Percentiles rank a stretch among this genome's conserved stretches.
Evolutionary conservation across 1,284 basidiomycete genomes (phyloP).

Genomic region (Ceratobasidium sp.): DNA sequence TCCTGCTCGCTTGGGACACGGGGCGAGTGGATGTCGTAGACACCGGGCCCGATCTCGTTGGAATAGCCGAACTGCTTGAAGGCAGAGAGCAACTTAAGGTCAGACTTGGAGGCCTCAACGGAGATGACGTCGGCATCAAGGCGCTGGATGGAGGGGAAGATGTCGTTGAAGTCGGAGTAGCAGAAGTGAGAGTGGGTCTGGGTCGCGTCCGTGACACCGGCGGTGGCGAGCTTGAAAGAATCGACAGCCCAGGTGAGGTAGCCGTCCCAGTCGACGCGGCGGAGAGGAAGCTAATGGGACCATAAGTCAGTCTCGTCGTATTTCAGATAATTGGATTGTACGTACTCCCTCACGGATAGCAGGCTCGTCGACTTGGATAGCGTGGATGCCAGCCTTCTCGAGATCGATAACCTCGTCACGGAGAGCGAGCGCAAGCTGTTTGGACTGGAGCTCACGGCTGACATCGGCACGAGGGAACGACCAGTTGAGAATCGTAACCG

Average conservation of each 20-base stretch:
- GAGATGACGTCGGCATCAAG: conserved; percentile 99
- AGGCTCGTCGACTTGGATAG: conserved; percentile 99
- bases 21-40: conserved; percentile 99
- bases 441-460: conserved; percentile 95
- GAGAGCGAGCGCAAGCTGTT: conserved; percentile 97
- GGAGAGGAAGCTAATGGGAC: conserved; percentile 89
- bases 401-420: conserved; percentile 99
- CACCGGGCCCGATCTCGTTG: conserved; percentile 98
- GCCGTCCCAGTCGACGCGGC: conserved; percentile 91
- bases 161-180: conserved; percentile 96
- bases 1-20: conserved; percentile 95
- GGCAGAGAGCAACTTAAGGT: conserved; percentile 95
- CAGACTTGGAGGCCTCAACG: conserved; percentile 97
- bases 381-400: conserved; percentile 96
- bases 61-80: conserved; percentile 98
- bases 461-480: conserved; percentile 99
- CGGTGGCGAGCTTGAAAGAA: conserved; percentile 95
- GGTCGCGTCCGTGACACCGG: conserved; percentile 90
- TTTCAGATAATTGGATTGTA: too few species aligned
- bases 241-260: conserved; percentile 98
- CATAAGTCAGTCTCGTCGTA: too few species aligned
- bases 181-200: conserved; percentile 99
- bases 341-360: conserved; percentile 97
- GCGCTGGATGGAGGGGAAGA: conserved; percentile 97
- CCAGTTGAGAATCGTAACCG: conserved; percentile 99